Base-by-base conservation (phyloP, 495 filamentous ascomycete genomes). In the Pseudomonodictys pantanalensis region DNA sequence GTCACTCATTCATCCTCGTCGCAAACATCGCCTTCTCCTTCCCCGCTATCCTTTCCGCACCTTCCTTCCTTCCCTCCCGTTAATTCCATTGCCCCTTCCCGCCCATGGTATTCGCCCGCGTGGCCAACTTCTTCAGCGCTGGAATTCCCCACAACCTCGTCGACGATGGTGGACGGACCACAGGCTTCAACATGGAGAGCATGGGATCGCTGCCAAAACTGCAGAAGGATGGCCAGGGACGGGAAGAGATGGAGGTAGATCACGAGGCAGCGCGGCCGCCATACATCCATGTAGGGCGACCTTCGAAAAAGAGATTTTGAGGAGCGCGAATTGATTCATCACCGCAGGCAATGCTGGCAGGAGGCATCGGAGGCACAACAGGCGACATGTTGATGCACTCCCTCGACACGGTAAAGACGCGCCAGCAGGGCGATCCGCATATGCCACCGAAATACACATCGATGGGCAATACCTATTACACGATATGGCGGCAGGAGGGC, bases 311-410 rank as follows among this genome's bases (percentile, higher is more conserved):
- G 23, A 35, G 9, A 15, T 23, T 22, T 5, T 25, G 29, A 41
- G 9, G 33, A 18, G 18, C 18, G 22, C 11, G 18, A 38, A 17
- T 30, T 30, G 47, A 38, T 35, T 50, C 12, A 48, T n/a, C 30
- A 17, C 4, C 43, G 22, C 68, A 98, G 90, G 87, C 86, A 68
- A 97, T 97, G 92, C 77, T 97, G 58, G 93, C 95, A 11, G 93
- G 93, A 56, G 93, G 92, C 51, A 71, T 89, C 23, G 93, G 93
- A 62, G 93, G 93, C 24, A 90, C 87, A 26, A 92, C 87, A 44
- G 93, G 93, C 49, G 93, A 98, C 73, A 90, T 98, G 82, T 77
- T 98, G 58, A 97, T 98, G 95, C 93, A 98, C 73, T 97, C 92
- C 43, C 81, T 98, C 71, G 93, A 98, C 76, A 98, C 93, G 7